phyloP scores from a whole-genome alignment of 2,329 filamentous ascomycete species.

The Neonectria faginata region DNA sequence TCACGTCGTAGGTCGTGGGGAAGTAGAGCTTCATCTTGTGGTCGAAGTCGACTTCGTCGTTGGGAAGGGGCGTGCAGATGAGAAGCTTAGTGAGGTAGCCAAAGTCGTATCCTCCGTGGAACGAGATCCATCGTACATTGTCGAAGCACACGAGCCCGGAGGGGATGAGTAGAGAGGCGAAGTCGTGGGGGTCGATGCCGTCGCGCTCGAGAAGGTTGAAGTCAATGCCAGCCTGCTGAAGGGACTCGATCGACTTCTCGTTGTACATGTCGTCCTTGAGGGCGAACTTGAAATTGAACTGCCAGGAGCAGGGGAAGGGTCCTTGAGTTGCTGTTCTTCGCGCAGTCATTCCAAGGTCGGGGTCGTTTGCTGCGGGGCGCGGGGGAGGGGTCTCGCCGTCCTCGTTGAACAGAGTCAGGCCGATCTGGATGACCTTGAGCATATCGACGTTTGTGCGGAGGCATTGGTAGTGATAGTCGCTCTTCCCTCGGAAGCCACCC shows the following conservation, averaged over 20 bases:
- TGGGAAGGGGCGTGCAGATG: slow-evolving; percentile 83
- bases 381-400: slow-evolving; percentile 88
- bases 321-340: slow-evolving; percentile 56
- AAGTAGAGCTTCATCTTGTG: slow-evolving; percentile 92
- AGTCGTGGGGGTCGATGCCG: slow-evolving; percentile 90
- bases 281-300: slow-evolving; percentile 99
- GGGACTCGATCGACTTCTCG: slow-evolving; percentile 90
- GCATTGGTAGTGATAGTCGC: slow-evolving; percentile 98
- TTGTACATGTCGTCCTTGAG: slow-evolving; percentile 98
- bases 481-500: slow-evolving; percentile 93
- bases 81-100: slow-evolving; percentile 96
- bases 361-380: slow-evolving; percentile 65
- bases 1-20: slow-evolving; percentile 93
- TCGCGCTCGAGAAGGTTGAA: slow-evolving; percentile 86
- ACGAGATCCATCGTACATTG: slow-evolving; percentile 95
- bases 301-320: slow-evolving; percentile 90
- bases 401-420: slow-evolving; percentile 91
- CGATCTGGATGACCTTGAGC: slow-evolving; percentile 96
- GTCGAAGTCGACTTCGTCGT: slow-evolving; percentile 91
- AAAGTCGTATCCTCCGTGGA: slow-evolving; percentile 98
- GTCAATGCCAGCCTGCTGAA: slow-evolving; percentile 92
- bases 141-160: slow-evolving; percentile 91
- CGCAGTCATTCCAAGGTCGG: slow-evolving; percentile 51
- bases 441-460: slow-evolving; percentile 97
- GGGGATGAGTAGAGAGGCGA: slow-evolving; percentile 89